Percentiles rank a stretch among this genome's conserved stretches.
These are phyloP conservation scores for Solanum tacnaense DNA, from an alignment of 257 asterid species.

Conservation along the genomic window DNA sequence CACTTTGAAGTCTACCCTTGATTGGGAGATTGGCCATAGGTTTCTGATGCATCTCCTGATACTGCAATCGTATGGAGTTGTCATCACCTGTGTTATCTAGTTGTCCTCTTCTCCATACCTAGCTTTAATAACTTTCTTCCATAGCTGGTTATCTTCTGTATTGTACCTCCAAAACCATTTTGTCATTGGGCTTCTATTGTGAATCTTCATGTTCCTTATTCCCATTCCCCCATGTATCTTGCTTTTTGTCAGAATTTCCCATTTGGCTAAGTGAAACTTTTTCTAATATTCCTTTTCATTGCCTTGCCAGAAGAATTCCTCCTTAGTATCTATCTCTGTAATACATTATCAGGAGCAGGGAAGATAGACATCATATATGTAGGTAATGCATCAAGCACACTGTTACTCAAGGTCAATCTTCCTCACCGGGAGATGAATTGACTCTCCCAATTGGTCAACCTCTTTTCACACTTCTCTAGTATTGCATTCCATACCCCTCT, in stretches of 20 bases:
- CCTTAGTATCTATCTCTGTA: background rate
- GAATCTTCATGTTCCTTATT: background rate
- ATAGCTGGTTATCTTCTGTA: background rate
- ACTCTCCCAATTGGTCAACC: background rate
- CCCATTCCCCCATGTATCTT: background rate
- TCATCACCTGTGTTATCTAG: background rate
- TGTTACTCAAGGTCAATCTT: background rate
- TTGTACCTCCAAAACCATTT: background rate
- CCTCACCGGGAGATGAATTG: background rate
- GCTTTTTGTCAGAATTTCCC: background rate
- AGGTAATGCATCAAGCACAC: background rate
- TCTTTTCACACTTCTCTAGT: background rate
- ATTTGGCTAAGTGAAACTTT: background rate
- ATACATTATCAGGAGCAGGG: background rate
- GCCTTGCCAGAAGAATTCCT: background rate
- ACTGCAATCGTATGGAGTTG: background rate
- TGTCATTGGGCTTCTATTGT: background rate
- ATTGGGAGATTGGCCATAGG: background rate
- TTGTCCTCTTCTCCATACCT: background rate
- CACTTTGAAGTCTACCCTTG: background rate
- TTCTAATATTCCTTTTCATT: background rate
- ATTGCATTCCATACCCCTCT: background rate
- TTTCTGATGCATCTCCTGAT: background rate
- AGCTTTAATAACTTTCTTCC: background rate
- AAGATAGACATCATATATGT: background rate